Evolutionary conservation across 2,329 filamentous ascomycete genomes (phyloP), one percentile per base, ranked within the genome.

Genomic region (Dactylellina leptospora): DNA sequence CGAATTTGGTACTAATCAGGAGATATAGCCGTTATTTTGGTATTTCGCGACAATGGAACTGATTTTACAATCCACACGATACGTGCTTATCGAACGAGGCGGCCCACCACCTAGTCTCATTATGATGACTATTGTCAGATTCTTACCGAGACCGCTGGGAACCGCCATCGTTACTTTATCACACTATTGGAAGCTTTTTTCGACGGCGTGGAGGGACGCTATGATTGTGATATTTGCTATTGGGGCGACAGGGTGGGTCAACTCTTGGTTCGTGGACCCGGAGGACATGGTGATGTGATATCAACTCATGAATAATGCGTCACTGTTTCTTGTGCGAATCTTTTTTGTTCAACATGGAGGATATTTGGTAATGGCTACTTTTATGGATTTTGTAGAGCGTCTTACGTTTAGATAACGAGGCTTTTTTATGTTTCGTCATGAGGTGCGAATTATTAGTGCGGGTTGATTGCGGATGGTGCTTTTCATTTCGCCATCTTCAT

Each of bases 41-140:
- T 84, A 90, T n/a, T 95, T 93, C 78, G 88, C 90, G 4, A 91
- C 90, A 0, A 88, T 86, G 28, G 90, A 95, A 81, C 84, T 91
- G 9, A 78, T 91, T 58, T 82, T 93, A 74, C 86, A 93, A 74
- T 89, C 87, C 1, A 87, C 85, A 27, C 83, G 90, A 22, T 90
- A 89, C 78, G 87, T 92, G 75, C 77, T 91, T 55, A 47, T 72
- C n/a, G 89, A 92, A 76, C 86, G 85, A 69, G 76, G 79, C 16
- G 79, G 81, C 38, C 78, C 84, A 47, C 85, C 85, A 71, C 85
- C 85, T 2, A 80, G 82, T 23, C 89, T 89, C 2, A 84, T 90
- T 64, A 75, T 91, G 73, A 87, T 87, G 73, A 89, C 84, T 22
- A 80, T 88, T 40, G 82, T 85, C 3, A 84, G 86, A 3, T 86